Evolutionary conservation across 1,139 yeast species (phyloP).

Genomic region (Taiozyma onychis): DNA sequence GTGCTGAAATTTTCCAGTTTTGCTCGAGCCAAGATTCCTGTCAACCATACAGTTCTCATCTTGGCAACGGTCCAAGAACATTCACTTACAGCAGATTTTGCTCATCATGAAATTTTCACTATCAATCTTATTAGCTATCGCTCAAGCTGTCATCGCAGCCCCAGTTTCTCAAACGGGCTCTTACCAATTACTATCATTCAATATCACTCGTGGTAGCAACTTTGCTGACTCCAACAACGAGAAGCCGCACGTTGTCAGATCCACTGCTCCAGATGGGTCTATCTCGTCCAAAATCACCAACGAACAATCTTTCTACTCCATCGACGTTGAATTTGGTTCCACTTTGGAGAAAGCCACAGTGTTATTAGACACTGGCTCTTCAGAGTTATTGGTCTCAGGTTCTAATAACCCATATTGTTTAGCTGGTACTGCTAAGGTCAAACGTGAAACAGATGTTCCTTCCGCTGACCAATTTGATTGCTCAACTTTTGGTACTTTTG

Average conservation of each 20-base stretch:
- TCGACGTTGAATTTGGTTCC: slow-evolving; percentile 46
- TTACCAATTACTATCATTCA: background rate
- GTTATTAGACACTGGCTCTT: slow-evolving; percentile 65
- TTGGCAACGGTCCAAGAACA: background rate
- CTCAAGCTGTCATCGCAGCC: background rate
- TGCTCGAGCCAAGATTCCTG: background rate
- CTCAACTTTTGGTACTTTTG: slow-evolving; percentile 35
- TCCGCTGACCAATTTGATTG: slow-evolving; percentile 21
- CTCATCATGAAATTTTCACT: background rate
- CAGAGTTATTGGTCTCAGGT: slow-evolving; percentile 58
- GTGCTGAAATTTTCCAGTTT: background rate
- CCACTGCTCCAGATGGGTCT: background rate
- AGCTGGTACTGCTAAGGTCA: slow-evolving; percentile 11
- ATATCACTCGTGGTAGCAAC: background rate
- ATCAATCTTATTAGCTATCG: background rate
- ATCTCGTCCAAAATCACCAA: slow-evolving; percentile 36
- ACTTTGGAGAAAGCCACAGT: slow-evolving; percentile 46
- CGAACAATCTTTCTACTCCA: slow-evolving; percentile 43
- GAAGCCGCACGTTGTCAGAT: background rate
- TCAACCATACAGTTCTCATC: background rate
- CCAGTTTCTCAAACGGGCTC: background rate
- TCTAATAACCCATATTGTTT: slow-evolving; percentile 20
- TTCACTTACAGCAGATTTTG: background rate
- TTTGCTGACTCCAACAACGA: background rate
- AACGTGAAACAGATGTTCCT: background rate